These are phyloP conservation scores for Theileria orientalis DNA, from an alignment of 169 alveolate species.

Conservation along the genomic window DNA sequence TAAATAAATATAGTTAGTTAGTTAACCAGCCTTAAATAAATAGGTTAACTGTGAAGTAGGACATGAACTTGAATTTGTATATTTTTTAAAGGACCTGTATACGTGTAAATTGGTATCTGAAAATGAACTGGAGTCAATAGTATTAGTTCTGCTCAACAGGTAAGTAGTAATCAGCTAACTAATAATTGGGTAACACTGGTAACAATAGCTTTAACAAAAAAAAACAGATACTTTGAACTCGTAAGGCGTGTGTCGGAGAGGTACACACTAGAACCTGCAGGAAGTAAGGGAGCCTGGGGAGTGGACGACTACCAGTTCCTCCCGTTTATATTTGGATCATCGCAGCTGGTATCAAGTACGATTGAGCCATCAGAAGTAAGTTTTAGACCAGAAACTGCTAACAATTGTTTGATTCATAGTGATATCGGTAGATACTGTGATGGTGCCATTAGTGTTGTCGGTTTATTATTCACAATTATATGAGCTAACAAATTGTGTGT, in stretches of 20 bases:
- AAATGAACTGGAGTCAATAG: slow-evolving; percentile 21
- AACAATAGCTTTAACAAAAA: background rate
- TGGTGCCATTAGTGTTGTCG: background rate
- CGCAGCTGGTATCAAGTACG: slow-evolving; percentile 84
- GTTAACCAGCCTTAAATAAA: background rate
- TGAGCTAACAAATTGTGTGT: background rate
- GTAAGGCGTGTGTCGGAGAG: slow-evolving; percentile 89
- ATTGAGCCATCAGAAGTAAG: slow-evolving; percentile 64
- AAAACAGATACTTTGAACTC: slow-evolving; percentile 87
- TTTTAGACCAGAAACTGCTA: background rate
- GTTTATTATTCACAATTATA: too few species aligned
- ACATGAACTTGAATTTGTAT: slow-evolving; percentile 52
- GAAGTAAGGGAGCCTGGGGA: slow-evolving; percentile 99
- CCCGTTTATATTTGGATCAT: slow-evolving; percentile 94
- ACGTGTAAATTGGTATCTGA: background rate
- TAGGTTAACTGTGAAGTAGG: slow-evolving; percentile 1
- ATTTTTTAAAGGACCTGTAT: slow-evolving; percentile 27
- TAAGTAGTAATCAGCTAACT: background rate
- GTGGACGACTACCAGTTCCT: slow-evolving; percentile 97
- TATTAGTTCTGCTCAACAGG: slow-evolving; percentile 38
- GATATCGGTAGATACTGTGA: too few species aligned
- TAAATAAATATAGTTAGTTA: too few species aligned
- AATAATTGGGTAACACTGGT: too few species aligned
- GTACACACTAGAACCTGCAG: slow-evolving; percentile 99
- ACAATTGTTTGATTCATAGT: too few species aligned